Percentiles rank a stretch among this genome's conserved stretches.
Conservation (phyloP, 208 protist species). For the Leptomonas pyrrhocoris region DNA sequence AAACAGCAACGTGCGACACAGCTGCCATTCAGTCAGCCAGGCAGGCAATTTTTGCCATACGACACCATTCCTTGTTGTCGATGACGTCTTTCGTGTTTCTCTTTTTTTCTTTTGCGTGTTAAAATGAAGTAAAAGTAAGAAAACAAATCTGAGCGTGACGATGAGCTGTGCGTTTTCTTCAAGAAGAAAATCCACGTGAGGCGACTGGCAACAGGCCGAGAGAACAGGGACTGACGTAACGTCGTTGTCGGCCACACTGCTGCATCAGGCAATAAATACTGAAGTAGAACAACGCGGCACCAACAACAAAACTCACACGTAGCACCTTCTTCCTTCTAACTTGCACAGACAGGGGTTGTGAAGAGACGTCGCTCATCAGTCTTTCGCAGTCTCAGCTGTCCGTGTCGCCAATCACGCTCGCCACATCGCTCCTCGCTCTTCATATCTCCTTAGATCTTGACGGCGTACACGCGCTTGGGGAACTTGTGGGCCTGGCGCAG, state of each 20-base stretch:
- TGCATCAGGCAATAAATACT: too few relatives aligned
- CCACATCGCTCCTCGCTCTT: constrained; percentile 4
- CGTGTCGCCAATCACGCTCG: background rate
- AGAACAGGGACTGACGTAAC: constrained; percentile 3
- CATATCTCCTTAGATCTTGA: constrained; percentile 75
- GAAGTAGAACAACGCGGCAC: background rate
- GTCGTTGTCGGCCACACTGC: background rate
- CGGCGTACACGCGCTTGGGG: constrained; percentile 89
- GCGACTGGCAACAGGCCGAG: background rate
- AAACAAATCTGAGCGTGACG: constrained; percentile 17
- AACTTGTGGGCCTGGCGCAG: constrained; percentile 76
- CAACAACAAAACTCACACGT: background rate
- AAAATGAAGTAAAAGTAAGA: constrained; percentile 14
- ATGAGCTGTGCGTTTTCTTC: background rate
- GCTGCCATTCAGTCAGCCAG: too few relatives aligned
- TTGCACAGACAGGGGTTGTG: background rate
- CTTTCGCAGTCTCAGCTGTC: background rate
- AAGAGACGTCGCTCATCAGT: background rate
- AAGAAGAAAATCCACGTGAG: background rate
- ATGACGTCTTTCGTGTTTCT: background rate
- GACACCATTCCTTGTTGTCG: background rate
- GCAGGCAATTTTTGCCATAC: too few relatives aligned
- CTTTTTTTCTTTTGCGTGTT: constrained; percentile 9
- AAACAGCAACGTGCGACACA: too few relatives aligned
- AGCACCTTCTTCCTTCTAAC: background rate